Evolutionary conservation across 352 stramenopile genomes (phyloP).

Genomic region (Pythium guiyangense): DNA sequence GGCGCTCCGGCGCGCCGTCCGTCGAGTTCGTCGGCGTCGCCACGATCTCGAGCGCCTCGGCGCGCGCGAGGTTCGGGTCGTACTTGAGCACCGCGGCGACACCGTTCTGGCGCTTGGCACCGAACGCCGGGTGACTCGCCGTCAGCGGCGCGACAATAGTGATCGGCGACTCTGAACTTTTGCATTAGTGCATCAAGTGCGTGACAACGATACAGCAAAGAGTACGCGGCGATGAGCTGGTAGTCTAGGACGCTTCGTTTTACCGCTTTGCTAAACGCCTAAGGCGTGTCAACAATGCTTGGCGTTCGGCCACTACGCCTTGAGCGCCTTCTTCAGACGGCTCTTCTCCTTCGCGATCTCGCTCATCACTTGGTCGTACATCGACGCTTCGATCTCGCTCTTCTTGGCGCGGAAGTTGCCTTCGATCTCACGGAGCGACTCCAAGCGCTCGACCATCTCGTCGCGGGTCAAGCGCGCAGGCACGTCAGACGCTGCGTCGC

Average conservation of each 20-base stretch:
- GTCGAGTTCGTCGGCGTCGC: neutral
- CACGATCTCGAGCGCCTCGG: neutral
- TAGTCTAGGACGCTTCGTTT: no score
- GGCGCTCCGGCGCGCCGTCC: neutral
- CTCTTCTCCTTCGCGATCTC: conserved; percentile 69
- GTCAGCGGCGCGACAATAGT: conserved; percentile 18
- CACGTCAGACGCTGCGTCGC: conserved; percentile 2
- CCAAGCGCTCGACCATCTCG: conserved; percentile 59
- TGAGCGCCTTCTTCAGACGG: conserved; percentile 55
- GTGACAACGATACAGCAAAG: no score
- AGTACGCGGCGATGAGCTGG: no score
- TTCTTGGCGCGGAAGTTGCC: conserved; percentile 52
- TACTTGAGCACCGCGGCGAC: conserved; percentile 14
- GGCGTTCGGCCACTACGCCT: no score
- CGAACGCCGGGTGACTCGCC: conserved; percentile 21
- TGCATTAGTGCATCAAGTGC: no score
- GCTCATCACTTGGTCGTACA: conserved; percentile 60
- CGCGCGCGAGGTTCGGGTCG: conserved; percentile 8
- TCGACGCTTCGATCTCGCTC: conserved; percentile 44
- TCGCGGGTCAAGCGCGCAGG: conserved; percentile 37
- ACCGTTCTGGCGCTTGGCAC: conserved; percentile 15
- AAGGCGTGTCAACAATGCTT: no score
- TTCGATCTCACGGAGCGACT: conserved; percentile 59
- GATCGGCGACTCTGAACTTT: no score
- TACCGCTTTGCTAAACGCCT: no score